Evolutionary conservation across 352 stramenopile genomes (phyloP).

Genomic region (Phytophthora aleatoria): DNA sequence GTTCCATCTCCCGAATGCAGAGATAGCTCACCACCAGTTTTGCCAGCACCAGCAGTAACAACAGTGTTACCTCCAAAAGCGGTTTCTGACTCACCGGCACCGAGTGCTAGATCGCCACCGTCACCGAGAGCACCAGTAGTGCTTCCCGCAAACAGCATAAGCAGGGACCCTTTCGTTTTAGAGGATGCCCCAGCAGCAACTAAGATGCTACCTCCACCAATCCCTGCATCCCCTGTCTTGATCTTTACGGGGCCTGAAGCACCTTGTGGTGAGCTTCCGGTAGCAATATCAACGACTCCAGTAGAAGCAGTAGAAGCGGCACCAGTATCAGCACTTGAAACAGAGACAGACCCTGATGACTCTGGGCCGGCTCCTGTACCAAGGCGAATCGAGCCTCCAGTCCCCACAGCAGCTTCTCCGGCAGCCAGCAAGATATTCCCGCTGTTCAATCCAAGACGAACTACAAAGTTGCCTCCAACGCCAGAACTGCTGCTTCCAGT

Average conservation of each 20-base stretch:
- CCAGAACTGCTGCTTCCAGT: constrained; percentile 37
- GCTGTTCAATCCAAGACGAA: constrained; percentile 33
- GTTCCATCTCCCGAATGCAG: constrained; percentile 32
- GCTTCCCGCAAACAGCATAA: constrained; percentile 21
- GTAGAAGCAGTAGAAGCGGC: constrained; percentile 18
- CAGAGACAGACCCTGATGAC: constrained; percentile 31
- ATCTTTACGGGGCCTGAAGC: constrained; percentile 27
- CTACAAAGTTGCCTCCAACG: constrained; percentile 32
- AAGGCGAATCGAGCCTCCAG: constrained; percentile 26
- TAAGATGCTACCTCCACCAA: constrained; percentile 27
- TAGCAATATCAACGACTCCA: constrained; percentile 21
- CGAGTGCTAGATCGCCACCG: constrained; percentile 31
- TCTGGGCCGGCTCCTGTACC: constrained; percentile 17
- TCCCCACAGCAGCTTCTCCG: constrained; percentile 22
- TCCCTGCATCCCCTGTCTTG: constrained; percentile 27
- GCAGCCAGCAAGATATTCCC: constrained; percentile 31
- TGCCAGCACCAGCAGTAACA: constrained; percentile 27
- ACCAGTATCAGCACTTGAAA: constrained; percentile 23
- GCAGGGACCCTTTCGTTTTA: constrained; percentile 19
- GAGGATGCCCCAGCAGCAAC: constrained; percentile 27
- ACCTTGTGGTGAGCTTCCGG: constrained; percentile 27
- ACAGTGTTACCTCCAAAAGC: constrained; percentile 21
- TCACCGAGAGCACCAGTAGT: constrained; percentile 26
- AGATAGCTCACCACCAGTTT: constrained; percentile 27
- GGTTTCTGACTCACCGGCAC: constrained; percentile 25